Base-by-base conservation (phyloP, 257 asterid genomes). In the Solanum paucissectum region DNA sequence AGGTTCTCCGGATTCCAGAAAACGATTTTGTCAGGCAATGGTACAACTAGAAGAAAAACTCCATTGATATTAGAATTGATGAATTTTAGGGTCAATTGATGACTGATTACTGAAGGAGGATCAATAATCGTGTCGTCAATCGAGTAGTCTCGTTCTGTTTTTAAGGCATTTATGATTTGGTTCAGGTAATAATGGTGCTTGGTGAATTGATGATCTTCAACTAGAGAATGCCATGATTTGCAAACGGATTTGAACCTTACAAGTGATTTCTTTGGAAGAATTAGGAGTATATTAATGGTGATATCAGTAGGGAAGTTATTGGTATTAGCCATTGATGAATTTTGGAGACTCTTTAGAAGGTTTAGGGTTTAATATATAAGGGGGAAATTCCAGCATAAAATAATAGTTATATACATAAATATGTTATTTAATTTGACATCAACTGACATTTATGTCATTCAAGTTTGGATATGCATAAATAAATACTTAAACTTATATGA, bases 401-500 rank as follows among this genome's bases (percentile, higher is more conserved):
- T 1, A 55, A 52, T 12, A 1, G 1, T 4, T 9, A 16, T 5
- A 52, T 16, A 13, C 55, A 46, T 46, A 46, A 46, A 12, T 46
- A 46, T 46, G 55, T 4, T 6, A 12, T 44, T 44, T 44, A 44
- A 12, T 46, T 46, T 46, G 18, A 2, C 0, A 4, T 46, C 1
- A 46, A 46, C 20, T 46, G 6, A 44, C 2, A 4, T 44, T 1
- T 12, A 44, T 44, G 52, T 12, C 2, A 2, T 46, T 0, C 2
- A 46, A 46, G 0, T 46, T 46, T 46, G 18, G 18, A 1, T 46
- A 1, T 46, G 18, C 18, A 46, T 1, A 12, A 46, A 12, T 46
- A 12, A 0, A 4, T 0, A 0, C 16, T 44, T 44, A 44, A 44
- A 44, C 0, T 44, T 44, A 4, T 44, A 44, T 44, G 4, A 44